phyloP scores from a whole-genome alignment of 768 basidiomycete species.

The Agrocybe chaxingu region DNA sequence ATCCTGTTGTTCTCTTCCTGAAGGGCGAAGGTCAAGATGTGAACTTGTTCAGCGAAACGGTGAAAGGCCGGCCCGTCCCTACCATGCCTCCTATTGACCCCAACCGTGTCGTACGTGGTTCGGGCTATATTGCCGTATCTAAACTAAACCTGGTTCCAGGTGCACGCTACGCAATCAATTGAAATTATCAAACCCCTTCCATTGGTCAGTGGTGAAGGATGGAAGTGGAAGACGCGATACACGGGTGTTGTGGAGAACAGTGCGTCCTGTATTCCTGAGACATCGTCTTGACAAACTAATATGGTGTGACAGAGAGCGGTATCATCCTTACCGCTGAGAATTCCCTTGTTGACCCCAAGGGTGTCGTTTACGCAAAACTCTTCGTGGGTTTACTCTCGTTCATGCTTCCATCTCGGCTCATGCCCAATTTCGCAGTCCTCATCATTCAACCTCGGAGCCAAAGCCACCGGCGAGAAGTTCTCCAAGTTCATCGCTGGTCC shows the following conservation, averaged over 20 bases:
- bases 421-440: slow-evolving; percentile 40
- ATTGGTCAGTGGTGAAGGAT: slow-evolving; percentile 70
- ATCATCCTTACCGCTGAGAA: slow-evolving; percentile 69
- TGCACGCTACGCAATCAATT: slow-evolving; percentile 78
- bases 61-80: slow-evolving; percentile 45
- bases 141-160: slow-evolving; percentile 32
- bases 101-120: slow-evolving; percentile 56
- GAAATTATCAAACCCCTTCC: slow-evolving; percentile 80
- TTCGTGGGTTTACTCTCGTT: slow-evolving; percentile 37
- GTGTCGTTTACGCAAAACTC: slow-evolving; percentile 57
- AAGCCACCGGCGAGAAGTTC: slow-evolving; percentile 59
- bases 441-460: slow-evolving; percentile 69
- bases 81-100: slow-evolving; percentile 72
- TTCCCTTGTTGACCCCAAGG: slow-evolving; percentile 58
- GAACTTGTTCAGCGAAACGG: slow-evolving; percentile 57
- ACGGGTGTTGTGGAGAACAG: slow-evolving; percentile 81
- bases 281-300: not conserved
- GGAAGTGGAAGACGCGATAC: slow-evolving; percentile 67
- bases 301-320: slow-evolving; percentile 54
- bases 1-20: slow-evolving; percentile 74
- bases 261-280: slow-evolving; percentile 28
- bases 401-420: not conserved
- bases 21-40: slow-evolving; percentile 71
- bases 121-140: not conserved
- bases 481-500: slow-evolving; percentile 58